A percentile compares a stretch with the other conserved stretches of the same genome.
phyloP scores from a whole-genome alignment of 371 early-diverging fungal species.

The Apophysomyces sp. region DNA sequence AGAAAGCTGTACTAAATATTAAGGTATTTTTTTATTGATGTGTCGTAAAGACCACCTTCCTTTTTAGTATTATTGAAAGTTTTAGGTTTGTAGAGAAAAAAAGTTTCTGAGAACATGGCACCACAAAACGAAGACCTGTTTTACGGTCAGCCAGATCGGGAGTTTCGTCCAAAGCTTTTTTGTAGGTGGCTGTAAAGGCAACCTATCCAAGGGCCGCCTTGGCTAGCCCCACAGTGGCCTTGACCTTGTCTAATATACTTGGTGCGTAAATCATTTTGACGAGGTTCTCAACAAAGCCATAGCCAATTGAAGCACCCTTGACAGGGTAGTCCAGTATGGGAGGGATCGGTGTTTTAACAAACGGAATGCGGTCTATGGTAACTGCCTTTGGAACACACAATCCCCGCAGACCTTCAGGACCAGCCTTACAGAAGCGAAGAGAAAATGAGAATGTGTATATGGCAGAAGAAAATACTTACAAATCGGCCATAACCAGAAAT shows the following conservation, averaged over 20 bases:
- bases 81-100: too few relatives aligned
- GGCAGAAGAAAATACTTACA: constrained; percentile 10
- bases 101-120: too few relatives aligned
- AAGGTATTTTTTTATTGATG: too few relatives aligned
- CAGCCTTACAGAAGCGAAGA: constrained; percentile 26
- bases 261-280: constrained; percentile 44
- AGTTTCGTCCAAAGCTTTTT: too few relatives aligned
- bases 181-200: too few relatives aligned
- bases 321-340: constrained; percentile 67
- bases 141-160: too few relatives aligned
- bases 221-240: constrained; percentile 39
- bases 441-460: not conserved
- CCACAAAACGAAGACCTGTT: too few relatives aligned
- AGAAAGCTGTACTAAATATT: too few relatives aligned
- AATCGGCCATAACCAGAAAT: constrained; percentile 78
- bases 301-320: constrained; percentile 35
- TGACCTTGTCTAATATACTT: constrained; percentile 30
- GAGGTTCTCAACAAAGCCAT: constrained; percentile 43
- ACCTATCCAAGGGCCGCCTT: constrained; percentile 23
- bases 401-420: constrained; percentile 75
- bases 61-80: too few relatives aligned
- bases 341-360: constrained; percentile 75
- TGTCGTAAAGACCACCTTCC: too few relatives aligned
- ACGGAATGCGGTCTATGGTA: constrained; percentile 71
- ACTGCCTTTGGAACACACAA: constrained; percentile 72